Evolutionary conservation across 768 basidiomycete species (phyloP).

Genomic region (Lactarius hatsudake): DNA sequence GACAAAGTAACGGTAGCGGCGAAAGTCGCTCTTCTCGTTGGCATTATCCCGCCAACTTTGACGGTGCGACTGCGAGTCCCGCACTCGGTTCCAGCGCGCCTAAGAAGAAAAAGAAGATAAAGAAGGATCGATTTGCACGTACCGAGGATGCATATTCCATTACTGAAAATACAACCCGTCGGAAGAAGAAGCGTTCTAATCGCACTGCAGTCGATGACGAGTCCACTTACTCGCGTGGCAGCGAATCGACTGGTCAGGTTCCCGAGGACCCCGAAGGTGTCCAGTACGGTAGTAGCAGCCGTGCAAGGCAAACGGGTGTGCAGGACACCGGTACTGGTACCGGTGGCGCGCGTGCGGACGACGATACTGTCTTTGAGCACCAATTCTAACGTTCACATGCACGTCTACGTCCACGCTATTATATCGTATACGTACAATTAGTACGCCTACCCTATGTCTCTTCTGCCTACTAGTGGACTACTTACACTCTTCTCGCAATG

Average conservation of each 20-base stretch:
- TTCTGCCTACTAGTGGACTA: neutral
- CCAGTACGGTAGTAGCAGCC: constrained; percentile 44
- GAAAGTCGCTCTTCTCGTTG: constrained; percentile 48
- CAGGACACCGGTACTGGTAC: constrained; percentile 57
- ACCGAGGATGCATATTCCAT: constrained; percentile 77
- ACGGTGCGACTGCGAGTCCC: constrained; percentile 41
- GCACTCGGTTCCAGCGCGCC: constrained; percentile 40
- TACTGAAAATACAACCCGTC: constrained; percentile 39
- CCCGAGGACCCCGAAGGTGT: constrained; percentile 75
- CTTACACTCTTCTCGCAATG: neutral
- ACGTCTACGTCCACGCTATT: neutral
- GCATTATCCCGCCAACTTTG: constrained; percentile 86
- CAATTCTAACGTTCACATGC: constrained; percentile 13
- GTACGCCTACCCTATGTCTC: neutral
- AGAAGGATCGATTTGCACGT: constrained; percentile 86
- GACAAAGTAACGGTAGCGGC: constrained; percentile 40
- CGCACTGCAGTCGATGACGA: constrained; percentile 41
- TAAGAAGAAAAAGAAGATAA: constrained; percentile 69
- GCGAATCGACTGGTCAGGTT: constrained; percentile 45
- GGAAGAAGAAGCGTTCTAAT: constrained; percentile 63
- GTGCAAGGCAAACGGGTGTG: constrained; percentile 70
- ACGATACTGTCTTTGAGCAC: constrained; percentile 90
- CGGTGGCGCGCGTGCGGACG: constrained; percentile 95
- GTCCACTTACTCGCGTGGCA: constrained; percentile 35
- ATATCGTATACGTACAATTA: neutral